Percentiles rank a stretch among this genome's conserved stretches.
phyloP scores from a whole-genome alignment of 2,329 filamentous ascomycete genomes.

The Aspergillus niger region DNA sequence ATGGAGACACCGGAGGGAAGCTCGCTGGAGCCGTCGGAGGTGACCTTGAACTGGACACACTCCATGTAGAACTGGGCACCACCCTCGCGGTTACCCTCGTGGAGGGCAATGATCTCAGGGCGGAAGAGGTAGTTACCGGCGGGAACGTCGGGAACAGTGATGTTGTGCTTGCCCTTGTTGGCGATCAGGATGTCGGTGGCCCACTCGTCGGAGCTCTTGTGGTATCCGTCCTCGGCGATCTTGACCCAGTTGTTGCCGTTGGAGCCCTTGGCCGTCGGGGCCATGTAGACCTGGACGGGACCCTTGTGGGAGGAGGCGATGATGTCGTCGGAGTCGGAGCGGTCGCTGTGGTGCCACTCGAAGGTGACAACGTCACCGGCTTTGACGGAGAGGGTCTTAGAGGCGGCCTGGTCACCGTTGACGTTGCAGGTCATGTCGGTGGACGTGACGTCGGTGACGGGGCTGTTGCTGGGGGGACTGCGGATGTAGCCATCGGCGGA shows the following conservation, averaged over 20 bases:
- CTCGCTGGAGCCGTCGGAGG: constrained; percentile 20
- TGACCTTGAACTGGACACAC: constrained; percentile 27
- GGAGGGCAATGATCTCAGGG: constrained; percentile 28
- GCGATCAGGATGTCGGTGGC: constrained; percentile 23
- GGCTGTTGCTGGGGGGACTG: constrained; percentile 25
- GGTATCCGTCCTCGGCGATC: constrained; percentile 26
- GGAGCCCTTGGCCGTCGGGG: constrained; percentile 21
- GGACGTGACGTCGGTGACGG: constrained; percentile 25
- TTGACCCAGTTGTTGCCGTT: constrained; percentile 25
- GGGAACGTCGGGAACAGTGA: constrained; percentile 25
- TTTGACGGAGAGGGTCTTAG: constrained; percentile 23
- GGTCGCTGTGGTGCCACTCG: constrained; percentile 27
- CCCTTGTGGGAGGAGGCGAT: constrained; percentile 24
- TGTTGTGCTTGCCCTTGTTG: constrained; percentile 26
- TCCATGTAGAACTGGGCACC: constrained; percentile 30
- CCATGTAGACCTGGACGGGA: constrained; percentile 26
- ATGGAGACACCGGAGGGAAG: constrained; percentile 24
- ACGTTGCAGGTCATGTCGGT: constrained; percentile 27
- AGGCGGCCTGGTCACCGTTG: constrained; percentile 18
- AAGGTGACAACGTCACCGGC: constrained; percentile 27
- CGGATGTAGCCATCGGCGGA: constrained; percentile 23
- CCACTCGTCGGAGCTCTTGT: constrained; percentile 18
- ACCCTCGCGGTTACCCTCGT: constrained; percentile 20
- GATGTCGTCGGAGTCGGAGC: constrained; percentile 24
- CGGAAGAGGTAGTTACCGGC: constrained; percentile 27